Conservation (phyloP, 2,329 filamentous ascomycete species). For the Elsinoe australis region DNA sequence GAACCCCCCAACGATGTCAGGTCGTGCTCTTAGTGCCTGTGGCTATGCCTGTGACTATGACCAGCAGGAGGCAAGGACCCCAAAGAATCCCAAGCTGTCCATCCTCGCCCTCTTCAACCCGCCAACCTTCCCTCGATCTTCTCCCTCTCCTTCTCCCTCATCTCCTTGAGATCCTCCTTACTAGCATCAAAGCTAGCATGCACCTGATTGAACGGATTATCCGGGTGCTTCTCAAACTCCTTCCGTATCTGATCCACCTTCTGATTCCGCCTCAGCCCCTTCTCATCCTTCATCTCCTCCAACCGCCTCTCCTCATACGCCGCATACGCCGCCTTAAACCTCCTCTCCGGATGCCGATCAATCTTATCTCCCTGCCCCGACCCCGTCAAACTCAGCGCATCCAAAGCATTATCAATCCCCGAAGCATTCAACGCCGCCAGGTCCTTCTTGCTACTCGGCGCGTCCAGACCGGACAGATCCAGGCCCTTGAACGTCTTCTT, state of each 20-base stretch:
- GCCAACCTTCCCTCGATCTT: constrained; percentile 68
- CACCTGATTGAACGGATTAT: constrained; percentile 92
- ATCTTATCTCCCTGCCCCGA: constrained; percentile 58
- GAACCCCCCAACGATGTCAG: too few species aligned
- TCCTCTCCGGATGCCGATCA: constrained; percentile 79
- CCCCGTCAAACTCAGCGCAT: constrained; percentile 62
- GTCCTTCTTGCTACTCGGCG: constrained; percentile 40
- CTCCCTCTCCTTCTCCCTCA: constrained; percentile 58
- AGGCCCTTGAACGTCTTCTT: constrained; percentile 54
- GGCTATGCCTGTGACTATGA: too few species aligned
- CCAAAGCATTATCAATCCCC: constrained; percentile 88
- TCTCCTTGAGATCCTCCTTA: constrained; percentile 64
- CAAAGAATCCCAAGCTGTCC: too few species aligned
- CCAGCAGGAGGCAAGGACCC: too few species aligned
- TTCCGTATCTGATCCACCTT: constrained; percentile 75
- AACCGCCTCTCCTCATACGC: constrained; percentile 75
- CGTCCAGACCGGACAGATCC: constrained; percentile 67
- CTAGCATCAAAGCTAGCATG: constrained; percentile 62
- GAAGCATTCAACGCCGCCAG: constrained; percentile 64
- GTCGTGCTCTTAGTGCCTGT: too few species aligned
- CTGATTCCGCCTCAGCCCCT: constrained; percentile 73
- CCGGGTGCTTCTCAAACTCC: constrained; percentile 89
- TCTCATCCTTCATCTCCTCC: constrained; percentile 77
- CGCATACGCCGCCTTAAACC: constrained; percentile 78
- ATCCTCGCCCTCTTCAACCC: constrained; percentile 17